Base-by-base conservation (phyloP, 73 alveolate species). In the Urostyla sp. region DNA sequence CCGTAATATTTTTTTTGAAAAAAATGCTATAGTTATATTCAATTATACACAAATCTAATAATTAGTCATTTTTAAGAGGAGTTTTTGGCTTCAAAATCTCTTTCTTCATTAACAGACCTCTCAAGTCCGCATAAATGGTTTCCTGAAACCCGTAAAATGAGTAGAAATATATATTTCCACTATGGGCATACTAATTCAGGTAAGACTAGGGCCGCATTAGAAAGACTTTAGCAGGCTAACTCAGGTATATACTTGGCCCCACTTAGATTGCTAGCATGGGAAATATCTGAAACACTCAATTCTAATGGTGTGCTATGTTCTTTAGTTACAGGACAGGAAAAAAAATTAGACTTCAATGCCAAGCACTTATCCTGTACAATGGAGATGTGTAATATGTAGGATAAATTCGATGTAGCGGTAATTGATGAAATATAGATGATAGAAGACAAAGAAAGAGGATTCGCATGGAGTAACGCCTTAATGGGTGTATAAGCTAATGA, bases 181-280 rank as follows among this genome's bases (percentile, higher is more conserved):
- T 28, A 75, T 61, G 97, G 97, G 0, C 95, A 95, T 13, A 91
- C 97, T 4, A 91, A 91, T 54, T 53, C 88, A 26, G 97, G 97
- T 8, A 91, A 91, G 56, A 91, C 97, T 0, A 75, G 77, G 31
- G 63, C 48, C 11, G 97, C 95, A 8, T 34, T 91, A 4, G 87
- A 91, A 21, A 43, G 76, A 20, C 84, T 91, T 32, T 88, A 61
- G 80, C 59, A 72, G 60, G 87, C 95, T 3, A 67, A 67, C 31
- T 76, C 44, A 0, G 97, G 97, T 10, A 75, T 88, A 26, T 91
- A 91, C 78, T 88, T 93, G 66, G 89, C 92, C 15, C 97, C 97
- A 0, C 72, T 91, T 16, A 28, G 97, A 21, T 86, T 91, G 1
- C 82, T 91, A 27, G 97, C 97, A 0, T 58, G 90, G 86, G 97